Base-by-base conservation (phyloP, 257 asterid genomes). In the Solanum chmielewskii region DNA sequence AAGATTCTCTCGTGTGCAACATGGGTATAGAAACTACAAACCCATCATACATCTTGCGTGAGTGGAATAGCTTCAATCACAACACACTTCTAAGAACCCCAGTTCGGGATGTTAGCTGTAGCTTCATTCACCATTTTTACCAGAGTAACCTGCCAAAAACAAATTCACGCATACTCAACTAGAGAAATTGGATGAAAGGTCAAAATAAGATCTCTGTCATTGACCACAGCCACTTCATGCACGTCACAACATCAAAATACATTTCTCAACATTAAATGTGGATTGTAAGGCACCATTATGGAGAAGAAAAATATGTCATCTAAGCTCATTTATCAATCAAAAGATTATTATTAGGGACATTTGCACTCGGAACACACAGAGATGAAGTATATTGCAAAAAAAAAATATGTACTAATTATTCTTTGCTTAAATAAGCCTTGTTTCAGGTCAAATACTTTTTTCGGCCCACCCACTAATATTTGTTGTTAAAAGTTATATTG, bases 121-220 rank as follows among this genome's bases (percentile, higher is more conserved):
- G 98, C 98, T 89, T 94, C 95, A 86, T 95, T 95, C 94, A 94
- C 97, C 98, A 95, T 95, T 89, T 91, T 93, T 90, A 94, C 97
- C 94, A 95, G 88, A 20, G 97, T 94, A 86, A 95, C 98, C 98
- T 95, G 95, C 86, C 91, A 92, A 42, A 41, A 83, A 56, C 84
- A 80, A 80, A 8, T 78, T 45, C 66, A 27, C 47, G 5, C 62
- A 69, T 29, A 69, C 76, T 80, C 64, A 80, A 49, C 41, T 45
- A 39, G 56, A 75, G 66, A 47, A 80, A 80, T 27, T 27, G 42
- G 68, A 80, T 47, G 41, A 47, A 27, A 80, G 27, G 39, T 45
- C 84, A 29, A 80, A 80, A 47, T 7, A 14, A 5, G 64, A 45
- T 47, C 68, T 27, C 68, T 27, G 35, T 80, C 23, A 29, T 44